These are phyloP conservation scores for Penicillium roqueforti DNA, from an alignment of 495 filamentous ascomycete species.

Conservation along the genomic window DNA sequence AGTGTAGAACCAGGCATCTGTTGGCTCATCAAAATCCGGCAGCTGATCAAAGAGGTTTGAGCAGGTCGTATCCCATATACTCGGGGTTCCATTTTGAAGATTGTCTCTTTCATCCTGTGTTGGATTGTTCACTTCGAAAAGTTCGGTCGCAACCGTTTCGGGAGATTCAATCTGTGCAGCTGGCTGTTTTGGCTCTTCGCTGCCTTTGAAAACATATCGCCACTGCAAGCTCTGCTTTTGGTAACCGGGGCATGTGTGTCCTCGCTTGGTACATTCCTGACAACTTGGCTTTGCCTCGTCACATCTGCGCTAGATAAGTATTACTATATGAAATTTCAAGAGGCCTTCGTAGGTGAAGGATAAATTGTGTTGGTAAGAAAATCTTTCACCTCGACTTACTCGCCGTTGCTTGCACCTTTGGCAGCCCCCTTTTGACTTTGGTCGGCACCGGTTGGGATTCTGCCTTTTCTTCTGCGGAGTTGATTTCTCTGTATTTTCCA, in stretches of 20 bases:
- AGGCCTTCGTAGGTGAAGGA: background rate
- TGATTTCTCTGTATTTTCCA: background rate
- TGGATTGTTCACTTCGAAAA: background rate
- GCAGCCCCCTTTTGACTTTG: constrained; percentile 27
- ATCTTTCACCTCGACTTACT: constrained; percentile 22
- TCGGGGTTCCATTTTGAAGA: constrained; percentile 4
- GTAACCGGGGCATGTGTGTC: constrained; percentile 22
- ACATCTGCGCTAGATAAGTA: constrained; percentile 19
- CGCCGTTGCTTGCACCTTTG: constrained; percentile 25
- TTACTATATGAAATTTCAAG: constrained; percentile 2
- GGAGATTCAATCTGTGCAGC: background rate
- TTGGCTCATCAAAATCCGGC: constrained; percentile 13
- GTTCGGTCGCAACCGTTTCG: background rate
- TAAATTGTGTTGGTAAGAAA: constrained; percentile 1
- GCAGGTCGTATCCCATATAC: constrained; percentile 13
- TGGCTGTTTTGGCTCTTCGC: constrained; percentile 3
- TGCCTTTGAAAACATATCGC: constrained; percentile 24
- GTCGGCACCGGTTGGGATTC: constrained; percentile 24
- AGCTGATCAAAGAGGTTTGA: constrained; percentile 17
- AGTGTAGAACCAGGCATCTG: constrained; percentile 3
- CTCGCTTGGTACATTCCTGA: constrained; percentile 20
- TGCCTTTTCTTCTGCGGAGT: constrained; percentile 13
- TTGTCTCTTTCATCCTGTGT: background rate
- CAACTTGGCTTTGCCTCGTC: constrained; percentile 27
- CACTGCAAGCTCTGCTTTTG: constrained; percentile 23